Conservation (phyloP, 306 rosid species). For the Cucumis melo region DNA sequence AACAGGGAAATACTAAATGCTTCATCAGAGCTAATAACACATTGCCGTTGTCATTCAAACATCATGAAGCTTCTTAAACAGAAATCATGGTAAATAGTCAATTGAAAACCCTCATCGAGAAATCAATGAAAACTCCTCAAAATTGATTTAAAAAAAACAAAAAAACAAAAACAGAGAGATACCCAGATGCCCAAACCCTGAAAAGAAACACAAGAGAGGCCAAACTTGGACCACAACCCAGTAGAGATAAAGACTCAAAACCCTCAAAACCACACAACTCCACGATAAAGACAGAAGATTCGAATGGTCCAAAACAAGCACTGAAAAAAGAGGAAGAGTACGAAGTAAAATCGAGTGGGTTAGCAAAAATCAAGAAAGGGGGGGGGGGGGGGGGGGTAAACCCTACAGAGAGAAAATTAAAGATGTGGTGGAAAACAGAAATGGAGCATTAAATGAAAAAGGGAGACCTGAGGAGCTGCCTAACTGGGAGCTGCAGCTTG, state of each 20-base stretch:
- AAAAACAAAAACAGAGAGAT: conserved; percentile 4
- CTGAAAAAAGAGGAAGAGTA: not conserved
- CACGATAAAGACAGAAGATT: not conserved
- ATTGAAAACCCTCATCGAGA: not conserved
- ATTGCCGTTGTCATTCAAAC: conserved; percentile 17
- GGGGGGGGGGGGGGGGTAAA: not conserved
- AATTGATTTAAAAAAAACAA: not conserved
- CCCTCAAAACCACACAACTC: not conserved
- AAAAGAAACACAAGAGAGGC: not conserved
- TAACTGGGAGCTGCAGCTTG: not conserved
- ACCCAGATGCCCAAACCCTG: conserved; percentile 7
- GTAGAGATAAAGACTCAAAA: conserved; percentile 2
- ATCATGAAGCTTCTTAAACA: conserved; percentile 5
- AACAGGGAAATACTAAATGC: conserved; percentile 1
- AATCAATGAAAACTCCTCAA: not conserved
- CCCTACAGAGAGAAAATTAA: not conserved
- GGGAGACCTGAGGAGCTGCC: not conserved
- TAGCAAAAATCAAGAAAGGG: not conserved
- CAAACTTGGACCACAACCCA: conserved; percentile 1
- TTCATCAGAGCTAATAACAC: conserved; percentile 7
- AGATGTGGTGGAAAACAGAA: not conserved
- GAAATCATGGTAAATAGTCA: not conserved
- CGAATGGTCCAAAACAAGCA: not conserved
- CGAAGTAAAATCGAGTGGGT: not conserved
- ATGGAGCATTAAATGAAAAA: not conserved